phyloP scores from a whole-genome alignment of 2,329 filamentous ascomycete species.

The Myrmaecium sp. region DNA sequence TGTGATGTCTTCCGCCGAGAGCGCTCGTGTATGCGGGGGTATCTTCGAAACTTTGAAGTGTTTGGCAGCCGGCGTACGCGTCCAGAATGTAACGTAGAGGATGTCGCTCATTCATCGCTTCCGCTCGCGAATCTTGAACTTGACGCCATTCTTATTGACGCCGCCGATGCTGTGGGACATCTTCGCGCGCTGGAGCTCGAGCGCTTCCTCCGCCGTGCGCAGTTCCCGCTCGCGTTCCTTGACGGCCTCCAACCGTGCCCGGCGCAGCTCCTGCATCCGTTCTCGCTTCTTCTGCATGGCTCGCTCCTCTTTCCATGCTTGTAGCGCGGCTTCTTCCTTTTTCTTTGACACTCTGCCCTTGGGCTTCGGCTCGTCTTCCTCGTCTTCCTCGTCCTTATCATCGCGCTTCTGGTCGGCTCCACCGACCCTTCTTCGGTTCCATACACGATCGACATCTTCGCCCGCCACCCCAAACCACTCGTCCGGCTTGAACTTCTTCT shows the following conservation, averaged over 20 bases:
- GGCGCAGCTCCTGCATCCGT: conserved; percentile 30
- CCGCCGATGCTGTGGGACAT: conserved; percentile 45
- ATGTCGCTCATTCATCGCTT: too few relatives aligned
- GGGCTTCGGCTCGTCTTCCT: conserved; percentile 4
- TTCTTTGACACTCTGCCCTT: conserved; percentile 12
- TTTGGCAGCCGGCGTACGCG: too few relatives aligned
- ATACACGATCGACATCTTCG: conserved; percentile 8
- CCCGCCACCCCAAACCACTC: conserved; percentile 21
- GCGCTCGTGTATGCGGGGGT: too few relatives aligned
- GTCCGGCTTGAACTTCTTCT: conserved; percentile 23
- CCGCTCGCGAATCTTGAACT: conserved; percentile 46
- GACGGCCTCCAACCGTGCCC: conserved; percentile 33
- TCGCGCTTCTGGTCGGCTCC: conserved; percentile 11
- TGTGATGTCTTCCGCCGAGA: too few relatives aligned
- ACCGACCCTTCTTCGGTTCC: too few relatives aligned
- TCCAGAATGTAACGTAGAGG: too few relatives aligned
- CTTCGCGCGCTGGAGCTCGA: conserved; percentile 42
- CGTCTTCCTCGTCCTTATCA: conserved; percentile 11
- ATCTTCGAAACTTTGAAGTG: too few relatives aligned
- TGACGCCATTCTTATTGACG: conserved; percentile 45
- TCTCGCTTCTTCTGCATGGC: conserved; percentile 27
- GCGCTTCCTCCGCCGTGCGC: conserved; percentile 34
- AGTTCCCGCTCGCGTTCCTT: conserved; percentile 39
- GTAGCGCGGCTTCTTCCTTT: conserved; percentile 11
- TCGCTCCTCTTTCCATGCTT: conserved; percentile 14